phyloP scores from a whole-genome alignment of 176 grass and related monocot genomes.

The Juncus inflexus region DNA sequence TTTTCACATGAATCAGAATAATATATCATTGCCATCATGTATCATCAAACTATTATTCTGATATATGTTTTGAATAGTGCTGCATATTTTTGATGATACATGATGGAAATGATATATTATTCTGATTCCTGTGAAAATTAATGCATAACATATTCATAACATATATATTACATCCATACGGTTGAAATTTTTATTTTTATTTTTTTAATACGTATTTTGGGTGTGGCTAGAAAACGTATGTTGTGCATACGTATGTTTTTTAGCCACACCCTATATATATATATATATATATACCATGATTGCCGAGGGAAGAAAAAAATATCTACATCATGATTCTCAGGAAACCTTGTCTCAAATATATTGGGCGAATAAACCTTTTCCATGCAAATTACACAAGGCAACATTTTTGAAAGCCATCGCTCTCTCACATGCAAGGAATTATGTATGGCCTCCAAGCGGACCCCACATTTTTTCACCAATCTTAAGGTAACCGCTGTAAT shows the following conservation, averaged over 20 bases:
- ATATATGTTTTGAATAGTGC: no score
- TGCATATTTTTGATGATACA: no score
- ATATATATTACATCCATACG: neutral
- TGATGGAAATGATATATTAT: neutral
- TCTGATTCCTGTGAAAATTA: neutral
- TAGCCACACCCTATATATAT: no score
- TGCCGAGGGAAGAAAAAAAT: constrained; percentile 7
- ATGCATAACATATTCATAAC: neutral
- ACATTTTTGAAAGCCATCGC: neutral
- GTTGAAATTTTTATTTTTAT: neutral
- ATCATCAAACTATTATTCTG: no score
- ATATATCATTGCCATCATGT: no score
- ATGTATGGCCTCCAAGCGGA: neutral
- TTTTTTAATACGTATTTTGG: no score
- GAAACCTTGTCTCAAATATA: neutral
- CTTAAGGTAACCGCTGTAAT: constrained; percentile 5
- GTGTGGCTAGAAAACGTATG: neutral
- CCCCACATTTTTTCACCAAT: neutral
- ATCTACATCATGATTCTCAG: constrained; percentile 1
- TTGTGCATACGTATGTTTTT: no score
- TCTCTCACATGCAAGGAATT: neutral
- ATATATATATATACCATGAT: neutral
- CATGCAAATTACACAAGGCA: constrained; percentile 1
- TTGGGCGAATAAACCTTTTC: constrained; percentile 6
- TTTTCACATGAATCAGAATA: no score